These are phyloP conservation scores for Pyricularia grisea DNA, from an alignment of 2,329 filamentous ascomycete genomes.

Conservation along the genomic window DNA sequence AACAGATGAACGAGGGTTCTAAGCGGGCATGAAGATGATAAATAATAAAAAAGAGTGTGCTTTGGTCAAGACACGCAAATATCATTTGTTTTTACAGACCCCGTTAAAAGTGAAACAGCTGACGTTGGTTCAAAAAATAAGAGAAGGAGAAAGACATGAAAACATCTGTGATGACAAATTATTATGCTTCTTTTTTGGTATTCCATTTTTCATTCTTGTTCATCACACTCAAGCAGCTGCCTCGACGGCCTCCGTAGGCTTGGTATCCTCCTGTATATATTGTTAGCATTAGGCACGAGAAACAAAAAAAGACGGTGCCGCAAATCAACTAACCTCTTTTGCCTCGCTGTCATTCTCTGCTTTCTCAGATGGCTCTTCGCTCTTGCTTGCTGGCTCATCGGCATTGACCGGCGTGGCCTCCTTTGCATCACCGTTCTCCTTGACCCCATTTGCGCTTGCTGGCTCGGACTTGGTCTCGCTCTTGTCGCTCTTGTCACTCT, in stretches of 20 bases:
- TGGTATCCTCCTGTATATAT: constrained; percentile 10
- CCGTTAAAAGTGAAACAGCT: not conserved
- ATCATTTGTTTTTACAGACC: constrained; percentile 10
- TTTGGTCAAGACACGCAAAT: not conserved
- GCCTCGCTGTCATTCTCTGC: constrained; percentile 28
- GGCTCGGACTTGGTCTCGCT: constrained; percentile 16
- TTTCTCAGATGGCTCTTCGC: constrained; percentile 18
- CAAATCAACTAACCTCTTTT: constrained; percentile 13
- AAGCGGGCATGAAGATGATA: not conserved
- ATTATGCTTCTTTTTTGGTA: constrained; percentile 15
- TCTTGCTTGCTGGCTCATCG: constrained; percentile 20
- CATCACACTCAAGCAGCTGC: constrained; percentile 15
- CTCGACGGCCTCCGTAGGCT: constrained; percentile 22
- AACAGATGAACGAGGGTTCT: not conserved
- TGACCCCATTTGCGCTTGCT: constrained; percentile 28
- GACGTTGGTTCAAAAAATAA: constrained; percentile 4
- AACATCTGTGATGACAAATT: constrained; percentile 10
- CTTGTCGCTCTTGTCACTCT: constrained; percentile 17
- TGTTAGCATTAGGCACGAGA: not conserved
- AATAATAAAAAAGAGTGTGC: not conserved
- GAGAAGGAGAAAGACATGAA: constrained; percentile 9
- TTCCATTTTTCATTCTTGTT: constrained; percentile 19
- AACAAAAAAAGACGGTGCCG: no score
- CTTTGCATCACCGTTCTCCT: constrained; percentile 26
- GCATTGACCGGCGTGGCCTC: constrained; percentile 4